These are phyloP conservation scores for Taphrina deformans DNA, from an alignment of 1,139 yeast genomes.

Conservation along the genomic window DNA sequence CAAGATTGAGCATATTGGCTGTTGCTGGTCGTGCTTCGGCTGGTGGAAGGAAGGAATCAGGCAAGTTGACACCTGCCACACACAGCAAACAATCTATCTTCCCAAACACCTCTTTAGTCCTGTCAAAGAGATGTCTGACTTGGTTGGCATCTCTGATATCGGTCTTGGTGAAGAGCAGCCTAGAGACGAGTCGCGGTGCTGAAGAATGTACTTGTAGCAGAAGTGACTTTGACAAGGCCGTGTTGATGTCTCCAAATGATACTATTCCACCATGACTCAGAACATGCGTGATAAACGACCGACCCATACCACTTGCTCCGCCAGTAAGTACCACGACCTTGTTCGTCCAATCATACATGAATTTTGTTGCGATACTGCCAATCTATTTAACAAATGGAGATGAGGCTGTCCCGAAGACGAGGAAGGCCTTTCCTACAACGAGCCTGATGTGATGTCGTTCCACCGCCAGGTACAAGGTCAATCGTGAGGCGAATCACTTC, in stretches of 20 bases:
- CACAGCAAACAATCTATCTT: slow-evolving; percentile 15
- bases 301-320: slow-evolving; percentile 31
- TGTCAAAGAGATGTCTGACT: not conserved
- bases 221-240: slow-evolving; percentile 23
- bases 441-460: no score
- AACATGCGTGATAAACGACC: slow-evolving; percentile 23
- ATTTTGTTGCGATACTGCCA: no score
- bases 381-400: no score
- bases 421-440: no score
- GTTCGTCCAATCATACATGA: slow-evolving; percentile 23
- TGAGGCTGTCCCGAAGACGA: no score
- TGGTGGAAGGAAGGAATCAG: slow-evolving; percentile 22
- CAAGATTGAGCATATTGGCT: slow-evolving; percentile 16
- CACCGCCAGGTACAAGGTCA: no score
- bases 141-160: slow-evolving; percentile 22
- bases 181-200: slow-evolving; percentile 26
- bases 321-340: slow-evolving; percentile 31
- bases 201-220: slow-evolving; percentile 25
- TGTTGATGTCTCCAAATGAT: slow-evolving; percentile 30
- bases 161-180: slow-evolving; percentile 26
- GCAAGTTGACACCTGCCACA: slow-evolving; percentile 32
- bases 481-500: no score
- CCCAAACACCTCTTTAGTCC: slow-evolving; percentile 25
- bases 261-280: slow-evolving; percentile 22
- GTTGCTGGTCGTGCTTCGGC: not conserved